These are phyloP conservation scores for Micromonas pusilla DNA, from an alignment of 139 green algal species.

Conservation along the genomic window DNA sequence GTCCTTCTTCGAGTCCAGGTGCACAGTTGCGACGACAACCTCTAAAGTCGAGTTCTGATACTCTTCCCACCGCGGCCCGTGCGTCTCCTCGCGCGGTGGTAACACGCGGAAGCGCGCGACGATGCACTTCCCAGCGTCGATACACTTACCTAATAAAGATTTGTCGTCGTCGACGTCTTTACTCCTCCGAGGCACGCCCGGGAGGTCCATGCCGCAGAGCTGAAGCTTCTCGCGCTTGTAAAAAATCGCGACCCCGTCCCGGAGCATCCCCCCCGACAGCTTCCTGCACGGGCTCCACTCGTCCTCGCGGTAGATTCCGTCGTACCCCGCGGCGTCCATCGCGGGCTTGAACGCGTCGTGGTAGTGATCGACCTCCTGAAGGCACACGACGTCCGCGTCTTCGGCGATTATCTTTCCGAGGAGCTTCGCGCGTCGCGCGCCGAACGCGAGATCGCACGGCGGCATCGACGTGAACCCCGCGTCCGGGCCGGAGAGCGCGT, in stretches of 20 bases:
- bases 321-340: neutral
- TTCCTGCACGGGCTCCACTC: conserved; percentile 17
- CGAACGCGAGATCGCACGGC: neutral
- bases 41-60: neutral
- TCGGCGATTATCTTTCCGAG: conserved; percentile 26
- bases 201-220: neutral
- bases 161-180: neutral
- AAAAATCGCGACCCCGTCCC: conserved; percentile 17
- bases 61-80: neutral
- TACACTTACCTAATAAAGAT: too few species aligned
- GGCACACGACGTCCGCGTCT: conserved; percentile 57
- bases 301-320: conserved; percentile 8
- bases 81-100: neutral
- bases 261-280: neutral
- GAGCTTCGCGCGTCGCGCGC: conserved; percentile 45
- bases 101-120: conserved; percentile 2
- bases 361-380: conserved; percentile 74
- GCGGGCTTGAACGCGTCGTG: conserved; percentile 30
- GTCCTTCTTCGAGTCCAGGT: neutral
- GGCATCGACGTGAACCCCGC: neutral
- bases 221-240: conserved; percentile 6
- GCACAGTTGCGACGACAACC: conserved; percentile 1
- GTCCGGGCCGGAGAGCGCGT: conserved; percentile 37
- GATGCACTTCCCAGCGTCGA: neutral
- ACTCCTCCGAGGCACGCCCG: neutral